Evolutionary conservation across 192 early-diverging fungal genomes (phyloP), one percentile per base, ranked within the genome.

Genomic region (Linnemannia exigua): DNA sequence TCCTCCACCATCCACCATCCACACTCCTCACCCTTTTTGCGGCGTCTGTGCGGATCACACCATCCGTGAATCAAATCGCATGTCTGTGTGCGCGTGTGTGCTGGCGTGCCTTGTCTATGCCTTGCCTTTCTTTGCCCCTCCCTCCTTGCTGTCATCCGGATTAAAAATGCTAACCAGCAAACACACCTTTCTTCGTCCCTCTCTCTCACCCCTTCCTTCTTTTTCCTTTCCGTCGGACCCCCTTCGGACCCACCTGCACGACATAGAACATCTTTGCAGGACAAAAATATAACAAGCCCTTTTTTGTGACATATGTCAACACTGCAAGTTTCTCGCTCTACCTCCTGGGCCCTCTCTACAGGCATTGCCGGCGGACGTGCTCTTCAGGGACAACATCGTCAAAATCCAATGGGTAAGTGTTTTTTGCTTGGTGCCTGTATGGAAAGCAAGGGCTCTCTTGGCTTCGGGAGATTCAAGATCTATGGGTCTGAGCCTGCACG

Each of bases 261-360:
- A 16, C 46, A 2, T 72, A 93, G 92, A 92, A 89, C 87, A 91
- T 96, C 33, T 95, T 96, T 89, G 91, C 87, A 58, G 90, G 94
- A 51, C 89, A 92, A 70, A 81, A 91, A 28, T 96, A 91, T 88
- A 92, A 93, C 87, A 93, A 91, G 61, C 95, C 96, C 5, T 95
- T 96, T 79, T 89, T 95, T 38, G 90, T 96, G 41, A 96, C 96
- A 16, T 96, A 95, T 87, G 54, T 95, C 52, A 96, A 94, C 88
- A 96, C 95, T 1, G 89, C 92, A 5, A 90, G 94, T 0, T 96
- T 96, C 84, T 93, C 94, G 25, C 72, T 96, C 5, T 96, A 96
- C 54, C 89, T 96, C 16, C 52, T 93, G 14, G 88, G 86, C 0
- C 76, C 87, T 38, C 36, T 90, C 11, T 81, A 88, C 52, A 74